Base-by-base conservation (phyloP, 2,329 filamentous ascomycete genomes). In the Dendryphion nanum region DNA sequence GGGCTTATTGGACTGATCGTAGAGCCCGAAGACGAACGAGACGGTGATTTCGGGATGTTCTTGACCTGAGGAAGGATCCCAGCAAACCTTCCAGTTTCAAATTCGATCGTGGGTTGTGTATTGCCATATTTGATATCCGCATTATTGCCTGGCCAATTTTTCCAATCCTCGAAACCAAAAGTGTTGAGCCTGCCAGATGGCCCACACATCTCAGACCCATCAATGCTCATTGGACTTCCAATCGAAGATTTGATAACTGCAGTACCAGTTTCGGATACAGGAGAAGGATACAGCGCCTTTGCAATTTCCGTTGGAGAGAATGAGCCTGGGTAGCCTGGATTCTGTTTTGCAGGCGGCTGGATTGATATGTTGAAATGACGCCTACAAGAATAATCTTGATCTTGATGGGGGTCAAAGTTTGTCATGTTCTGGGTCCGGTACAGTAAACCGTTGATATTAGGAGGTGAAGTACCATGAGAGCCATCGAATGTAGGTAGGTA, bases 241-340 rank as follows among this genome's bases (percentile, higher is more conserved):
- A 33, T 10, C 10, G 36, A 47, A 4, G 50, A 40, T 6, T 47
- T 54, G 4, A 21, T 26, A 26, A 20, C 16, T 5, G 32, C 33
- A 20, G 45, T 51, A 34, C 40, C 48, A 15, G 16, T 19, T 6
- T 55, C 51, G 5, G 52, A 56, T 6, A 33, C 38, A 8, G 62
- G 61, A 14, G 53, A 60, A 6, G 59, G 59, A 26, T 47, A 63
- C n/a, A 48, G 18, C 5, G 45, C 42, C 20, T 53, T 59, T 8
- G 62, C 59, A n/a, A 42, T 44, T 8, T 33, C 16, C 1, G 61
- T 59, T 8, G 62, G 62, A 3, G 61, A 62, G 1, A 58, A 35
- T 4, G 60, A 55, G 6, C 38, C 58, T 5, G 57, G 60, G 20
- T 64, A 64, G 28, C 61, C 62, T 8, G 58, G 62, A 31, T 55